A percentile compares a stretch with the other conserved stretches of the same genome.
Evolutionary conservation across 2,329 filamentous ascomycete genomes (phyloP).

Genomic region (Neocucurbitaria cava): DNA sequence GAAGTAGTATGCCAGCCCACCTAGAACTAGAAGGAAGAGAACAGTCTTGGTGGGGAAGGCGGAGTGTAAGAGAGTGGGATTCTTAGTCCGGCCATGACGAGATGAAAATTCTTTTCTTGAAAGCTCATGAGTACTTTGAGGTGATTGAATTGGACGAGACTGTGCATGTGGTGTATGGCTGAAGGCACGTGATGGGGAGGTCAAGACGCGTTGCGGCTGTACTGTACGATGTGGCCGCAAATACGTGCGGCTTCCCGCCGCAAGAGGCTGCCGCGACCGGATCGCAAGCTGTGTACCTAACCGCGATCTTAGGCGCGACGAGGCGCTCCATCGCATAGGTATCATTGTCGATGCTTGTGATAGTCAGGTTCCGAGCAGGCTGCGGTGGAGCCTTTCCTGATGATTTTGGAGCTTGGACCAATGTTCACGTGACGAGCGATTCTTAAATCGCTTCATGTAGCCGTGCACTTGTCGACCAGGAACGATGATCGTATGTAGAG

Average conservation of each 20-base stretch:
- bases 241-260: slow-evolving; percentile 12
- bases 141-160: neutral
- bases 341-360: slow-evolving; percentile 15
- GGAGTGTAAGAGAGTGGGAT: slow-evolving; percentile 24
- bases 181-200: slow-evolving; percentile 24
- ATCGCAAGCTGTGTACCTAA: slow-evolving; percentile 1
- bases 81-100: neutral
- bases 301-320: slow-evolving; percentile 3
- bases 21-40: slow-evolving; percentile 29
- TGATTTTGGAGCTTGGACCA: neutral
- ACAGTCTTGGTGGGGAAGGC: slow-evolving; percentile 44
- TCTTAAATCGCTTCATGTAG: no score
- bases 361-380: neutral
- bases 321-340: slow-evolving; percentile 13
- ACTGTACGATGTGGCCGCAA: slow-evolving; percentile 17
- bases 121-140: neutral
- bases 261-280: slow-evolving; percentile 5
- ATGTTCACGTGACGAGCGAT: no score
- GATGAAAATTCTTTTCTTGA: neutral
- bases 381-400: neutral
- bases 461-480: no score
- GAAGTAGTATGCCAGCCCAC: slow-evolving; percentile 32
- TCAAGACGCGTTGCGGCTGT: slow-evolving; percentile 13
- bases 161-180: slow-evolving; percentile 2
- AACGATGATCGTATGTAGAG: neutral